phyloP scores from a whole-genome alignment of 345 rosid species.

The Eucalyptus regnans region DNA sequence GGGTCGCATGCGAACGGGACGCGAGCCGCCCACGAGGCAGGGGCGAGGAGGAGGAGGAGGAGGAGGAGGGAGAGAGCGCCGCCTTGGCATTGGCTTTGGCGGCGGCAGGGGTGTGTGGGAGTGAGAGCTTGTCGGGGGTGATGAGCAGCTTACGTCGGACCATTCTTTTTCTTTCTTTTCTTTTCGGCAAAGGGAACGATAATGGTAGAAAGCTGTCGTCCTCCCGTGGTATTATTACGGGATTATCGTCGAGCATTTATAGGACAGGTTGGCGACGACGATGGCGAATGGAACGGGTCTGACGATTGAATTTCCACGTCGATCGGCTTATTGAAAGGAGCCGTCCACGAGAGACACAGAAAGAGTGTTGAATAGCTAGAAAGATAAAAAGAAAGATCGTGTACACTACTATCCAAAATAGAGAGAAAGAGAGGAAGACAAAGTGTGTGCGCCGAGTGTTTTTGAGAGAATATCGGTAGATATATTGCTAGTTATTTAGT shows the following conservation, averaged over 20 bases:
- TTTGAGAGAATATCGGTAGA: neutral
- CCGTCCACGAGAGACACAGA: neutral
- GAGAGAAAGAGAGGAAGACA: neutral
- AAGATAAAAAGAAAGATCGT: neutral
- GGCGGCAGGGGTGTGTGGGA: neutral
- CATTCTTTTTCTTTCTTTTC: neutral
- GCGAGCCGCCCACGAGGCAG: neutral
- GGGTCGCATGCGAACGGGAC: constrained; percentile 63
- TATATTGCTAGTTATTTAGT: neutral
- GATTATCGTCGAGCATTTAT: constrained; percentile 12
- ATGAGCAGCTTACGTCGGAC: neutral
- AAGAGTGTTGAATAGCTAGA: neutral
- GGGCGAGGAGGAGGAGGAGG: neutral
- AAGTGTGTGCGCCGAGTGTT: neutral
- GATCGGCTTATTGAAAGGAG: neutral
- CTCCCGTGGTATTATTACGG: neutral
- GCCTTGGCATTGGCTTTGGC: neutral
- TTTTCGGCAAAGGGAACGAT: neutral
- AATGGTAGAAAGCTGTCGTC: neutral
- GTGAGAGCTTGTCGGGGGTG: neutral
- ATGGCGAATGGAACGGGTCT: neutral
- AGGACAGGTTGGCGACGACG: neutral
- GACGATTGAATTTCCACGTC: constrained; percentile 22
- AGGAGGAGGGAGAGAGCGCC: neutral
- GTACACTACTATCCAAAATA: neutral